Evolutionary conservation across 1,284 basidiomycete genomes (phyloP).

Genomic region (Dichomitus squalens): DNA sequence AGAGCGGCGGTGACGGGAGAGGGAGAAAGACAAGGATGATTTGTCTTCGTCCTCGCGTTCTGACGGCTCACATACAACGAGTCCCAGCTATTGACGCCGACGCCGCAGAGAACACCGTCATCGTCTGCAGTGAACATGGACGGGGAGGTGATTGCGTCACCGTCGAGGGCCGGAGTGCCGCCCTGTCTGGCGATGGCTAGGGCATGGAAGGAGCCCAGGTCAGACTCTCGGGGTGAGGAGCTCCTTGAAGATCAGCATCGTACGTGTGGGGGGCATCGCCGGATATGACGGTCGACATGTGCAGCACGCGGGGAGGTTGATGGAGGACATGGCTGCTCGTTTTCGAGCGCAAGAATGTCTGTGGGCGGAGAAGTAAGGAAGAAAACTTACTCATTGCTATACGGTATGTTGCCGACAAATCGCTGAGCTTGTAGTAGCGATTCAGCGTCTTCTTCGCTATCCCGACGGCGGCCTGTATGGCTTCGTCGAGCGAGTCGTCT

Average conservation of each 20-base stretch:
- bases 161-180: slow-evolving; percentile 26
- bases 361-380: too few relatives aligned
- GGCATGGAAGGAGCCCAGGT: slow-evolving; percentile 38
- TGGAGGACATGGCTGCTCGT: too few relatives aligned
- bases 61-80: slow-evolving; percentile 59
- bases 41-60: slow-evolving; percentile 49
- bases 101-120: slow-evolving; percentile 72
- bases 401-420: background rate
- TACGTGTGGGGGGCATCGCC: too few relatives aligned
- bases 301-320: too few relatives aligned
- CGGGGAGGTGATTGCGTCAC: slow-evolving; percentile 33
- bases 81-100: slow-evolving; percentile 70
- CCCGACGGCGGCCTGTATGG: slow-evolving; percentile 5
- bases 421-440: background rate
- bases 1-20: slow-evolving; percentile 26
- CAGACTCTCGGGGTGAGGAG: slow-evolving; percentile 17
- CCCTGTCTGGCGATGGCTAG: slow-evolving; percentile 39
- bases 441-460: background rate
- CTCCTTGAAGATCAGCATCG: too few relatives aligned
- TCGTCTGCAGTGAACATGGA: slow-evolving; percentile 57
- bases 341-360: too few relatives aligned
- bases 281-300: too few relatives aligned
- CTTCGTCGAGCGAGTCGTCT: background rate
- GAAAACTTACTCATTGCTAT: background rate
- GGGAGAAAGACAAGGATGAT: slow-evolving; percentile 40